These are phyloP conservation scores for Poronia punctata DNA, from an alignment of 495 filamentous ascomycete genomes.

Conservation along the genomic window DNA sequence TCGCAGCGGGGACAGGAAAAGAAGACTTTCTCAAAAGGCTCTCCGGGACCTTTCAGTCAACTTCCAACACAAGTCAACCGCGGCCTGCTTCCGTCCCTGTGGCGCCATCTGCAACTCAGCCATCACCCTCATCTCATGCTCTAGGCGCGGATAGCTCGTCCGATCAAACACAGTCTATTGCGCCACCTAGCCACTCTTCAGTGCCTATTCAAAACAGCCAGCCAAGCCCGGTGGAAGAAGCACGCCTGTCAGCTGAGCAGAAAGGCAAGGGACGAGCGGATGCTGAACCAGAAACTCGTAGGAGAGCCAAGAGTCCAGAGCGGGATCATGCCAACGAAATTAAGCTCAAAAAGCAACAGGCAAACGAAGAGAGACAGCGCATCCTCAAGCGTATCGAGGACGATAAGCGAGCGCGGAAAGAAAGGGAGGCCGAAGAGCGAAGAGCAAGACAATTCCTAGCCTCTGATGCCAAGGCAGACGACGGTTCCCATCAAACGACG, in stretches of 20 bases:
- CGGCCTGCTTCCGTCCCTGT: neutral
- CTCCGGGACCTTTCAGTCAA: conserved; percentile 25
- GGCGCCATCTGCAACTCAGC: conserved; percentile 2
- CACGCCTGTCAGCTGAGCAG: conserved; percentile 26
- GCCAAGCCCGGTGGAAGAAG: conserved; percentile 18
- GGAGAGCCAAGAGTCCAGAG: conserved; percentile 18
- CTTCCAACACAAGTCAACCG: conserved; percentile 8
- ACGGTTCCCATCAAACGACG: neutral
- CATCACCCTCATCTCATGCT: conserved; percentile 10
- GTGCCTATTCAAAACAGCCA: neutral
- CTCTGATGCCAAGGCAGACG: neutral
- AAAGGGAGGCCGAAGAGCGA: conserved; percentile 43
- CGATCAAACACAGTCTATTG: conserved; percentile 10
- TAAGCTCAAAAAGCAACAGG: conserved; percentile 46
- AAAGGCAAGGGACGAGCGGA: conserved; percentile 29
- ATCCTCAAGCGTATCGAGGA: conserved; percentile 58
- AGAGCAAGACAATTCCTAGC: conserved; percentile 21
- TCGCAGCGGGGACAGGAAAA: conserved; percentile 50
- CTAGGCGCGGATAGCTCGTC: conserved; percentile 13
- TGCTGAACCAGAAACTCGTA: conserved; percentile 23
- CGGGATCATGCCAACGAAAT: conserved; percentile 41
- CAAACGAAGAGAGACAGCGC: conserved; percentile 51
- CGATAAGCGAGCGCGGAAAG: conserved; percentile 57
- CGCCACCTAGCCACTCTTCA: neutral
- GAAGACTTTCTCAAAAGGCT: conserved; percentile 52